Evolutionary conservation across 176 grass and related monocot species (phyloP), one percentile per base, ranked within the genome.

Genomic region (Elaeis guineensis): DNA sequence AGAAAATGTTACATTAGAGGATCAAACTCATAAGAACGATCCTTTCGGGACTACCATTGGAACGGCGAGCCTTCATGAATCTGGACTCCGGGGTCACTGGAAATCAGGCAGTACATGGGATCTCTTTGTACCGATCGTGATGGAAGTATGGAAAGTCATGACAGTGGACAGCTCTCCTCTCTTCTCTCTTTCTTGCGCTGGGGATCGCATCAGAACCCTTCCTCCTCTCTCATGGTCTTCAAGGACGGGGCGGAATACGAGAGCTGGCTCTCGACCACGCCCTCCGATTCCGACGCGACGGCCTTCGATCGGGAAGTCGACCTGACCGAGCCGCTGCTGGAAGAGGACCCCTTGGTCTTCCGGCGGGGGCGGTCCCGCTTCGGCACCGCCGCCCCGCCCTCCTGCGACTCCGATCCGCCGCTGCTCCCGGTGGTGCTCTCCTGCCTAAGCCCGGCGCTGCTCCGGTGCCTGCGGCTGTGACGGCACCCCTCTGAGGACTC

Each of bases 331-430:
- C 73, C 54, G 1, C 63, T 17, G 16, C 32, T 17, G 2, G 59
- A 54, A 67, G 53, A 66, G 50, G 59, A 75, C 7, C 63, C 73
- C 63, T 76, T 76, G 30, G 63, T 39, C 62, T 76, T 76, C 51
- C 73, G 52, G 4, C 73, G 73, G 32, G 32, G 32, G 17, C 54
- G 21, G 1, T 57, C 58, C 54, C 66, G 73, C 62, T 51, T 76
- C 52, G 73, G 73, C 51, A 67, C 21, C 16, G 62, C 16, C 11
- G 73, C 62, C 15, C 39, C 63, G 30, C 66, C 73, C 32, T 54
- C 19, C 39, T 39, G 61, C 2, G 20, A 35, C 32, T 35, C 18
- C 0, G 52, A 58, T 8, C 65, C 63, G 6, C 53, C 35, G 35
- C 48, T 28, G 2, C 30, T 76, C 16, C 18, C 71, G 18, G 2